Evolutionary conservation across 768 basidiomycete species (phyloP), one percentile per base, ranked within the genome.

Genomic region (Suillus sp.): DNA sequence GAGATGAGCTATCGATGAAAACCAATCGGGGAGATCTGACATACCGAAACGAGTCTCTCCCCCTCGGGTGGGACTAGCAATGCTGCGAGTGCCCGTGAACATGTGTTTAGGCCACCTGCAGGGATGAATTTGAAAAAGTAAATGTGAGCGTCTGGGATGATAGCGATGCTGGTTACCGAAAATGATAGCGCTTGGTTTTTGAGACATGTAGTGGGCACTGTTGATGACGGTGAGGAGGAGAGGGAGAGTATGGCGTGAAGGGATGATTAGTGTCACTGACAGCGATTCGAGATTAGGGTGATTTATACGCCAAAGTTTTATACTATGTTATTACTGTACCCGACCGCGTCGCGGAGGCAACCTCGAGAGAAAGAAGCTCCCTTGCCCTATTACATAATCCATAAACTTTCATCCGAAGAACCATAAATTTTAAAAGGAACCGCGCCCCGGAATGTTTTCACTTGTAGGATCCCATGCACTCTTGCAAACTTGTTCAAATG

Each of bases 81-180:
- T 59, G 83, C 78, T 42, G 89, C 89, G 59, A 95, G 84, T 56
- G 87, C 81, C 58, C 92, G 84, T 10, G 93, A 87, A 72, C 81
- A 90, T 60, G 90, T 91, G 78, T 92, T 93, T 67, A 93, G 76
- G 60, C 93, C 93, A 66, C 93, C 93, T 94, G 67, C 0, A 35
- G 10, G 4, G 20, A 59, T 55, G 64, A 63, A 61, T 40, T 10
- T 22, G 55, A 45, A 67, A 62, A 62, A 40, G 22, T 64, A 38
- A 57, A 51, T 40, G 14, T 53, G 64, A 57, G 54, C 54, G 63
- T 61, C 59, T 53, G 62, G 14, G 59, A 48, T 25, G 13, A 25
- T 34, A 57, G 59, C 20, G 61, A 50, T 40, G 62, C 10, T 8
- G 75, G 86, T 66, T 64, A 93, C 92, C 92, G 68, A 92, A 88